These are phyloP conservation scores for Orbilia quercus DNA, from an alignment of 2,329 filamentous ascomycete species.

Conservation along the genomic window DNA sequence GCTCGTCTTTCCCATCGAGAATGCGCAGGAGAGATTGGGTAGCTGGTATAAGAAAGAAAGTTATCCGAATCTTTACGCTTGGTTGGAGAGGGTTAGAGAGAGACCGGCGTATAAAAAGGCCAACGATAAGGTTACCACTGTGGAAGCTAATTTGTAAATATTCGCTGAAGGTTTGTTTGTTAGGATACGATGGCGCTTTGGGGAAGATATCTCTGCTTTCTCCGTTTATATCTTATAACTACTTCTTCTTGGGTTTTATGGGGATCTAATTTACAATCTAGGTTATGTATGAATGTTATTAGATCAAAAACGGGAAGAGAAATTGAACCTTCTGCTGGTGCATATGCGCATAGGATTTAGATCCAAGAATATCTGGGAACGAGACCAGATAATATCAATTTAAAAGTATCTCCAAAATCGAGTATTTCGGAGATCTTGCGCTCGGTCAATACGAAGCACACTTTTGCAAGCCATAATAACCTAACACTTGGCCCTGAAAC, in stretches of 20 bases:
- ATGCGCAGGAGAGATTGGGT: constrained; percentile 50
- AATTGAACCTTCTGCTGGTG: too few relatives aligned
- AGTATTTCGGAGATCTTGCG: too few relatives aligned
- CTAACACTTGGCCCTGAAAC: constrained; percentile 14
- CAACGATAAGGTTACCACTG: constrained; percentile 27
- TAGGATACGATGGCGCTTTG: neutral
- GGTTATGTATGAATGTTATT: too few relatives aligned
- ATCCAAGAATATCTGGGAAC: neutral
- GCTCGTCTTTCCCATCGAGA: constrained; percentile 56
- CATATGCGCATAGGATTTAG: too few relatives aligned
- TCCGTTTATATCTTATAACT: too few relatives aligned
- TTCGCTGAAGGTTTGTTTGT: neutral
- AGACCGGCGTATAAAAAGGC: constrained; percentile 58
- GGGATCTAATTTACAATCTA: too few relatives aligned
- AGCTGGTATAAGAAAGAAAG: constrained; percentile 53
- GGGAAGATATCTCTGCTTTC: too few relatives aligned
- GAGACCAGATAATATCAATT: neutral
- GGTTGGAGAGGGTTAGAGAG: constrained; percentile 56
- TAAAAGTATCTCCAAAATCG: too few relatives aligned
- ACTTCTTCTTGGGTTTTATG: too few relatives aligned
- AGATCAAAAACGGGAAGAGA: too few relatives aligned
- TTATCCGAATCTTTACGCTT: constrained; percentile 58
- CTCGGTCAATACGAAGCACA: too few relatives aligned
- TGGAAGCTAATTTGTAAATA: constrained; percentile 37
- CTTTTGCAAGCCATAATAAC: neutral